These are phyloP conservation scores for Suhomyces chickasaworum DNA, from an alignment of 1,139 yeast species.

Conservation along the genomic window DNA sequence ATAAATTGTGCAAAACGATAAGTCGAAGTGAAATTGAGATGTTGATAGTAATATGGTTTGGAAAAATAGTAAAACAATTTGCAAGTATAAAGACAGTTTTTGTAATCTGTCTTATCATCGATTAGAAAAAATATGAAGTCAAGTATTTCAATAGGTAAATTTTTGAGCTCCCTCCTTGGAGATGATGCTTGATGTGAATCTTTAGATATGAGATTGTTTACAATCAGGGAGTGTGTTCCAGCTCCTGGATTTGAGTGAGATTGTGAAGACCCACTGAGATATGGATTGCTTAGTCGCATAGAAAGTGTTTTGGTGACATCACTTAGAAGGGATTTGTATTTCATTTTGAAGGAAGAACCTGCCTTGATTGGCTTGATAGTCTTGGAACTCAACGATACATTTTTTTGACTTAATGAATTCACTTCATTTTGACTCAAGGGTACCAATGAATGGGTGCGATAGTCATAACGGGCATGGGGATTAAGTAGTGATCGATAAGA, in stretches of 20 bases:
- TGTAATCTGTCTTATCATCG: slow-evolving; percentile 29
- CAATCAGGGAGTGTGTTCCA: slow-evolving; percentile 3
- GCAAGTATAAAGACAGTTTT: slow-evolving; percentile 50
- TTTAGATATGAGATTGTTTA: slow-evolving; percentile 6
- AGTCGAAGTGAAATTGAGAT: slow-evolving; percentile 62
- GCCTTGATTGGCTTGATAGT: slow-evolving; percentile 12
- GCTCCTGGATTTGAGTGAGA: not conserved
- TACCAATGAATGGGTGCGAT: slow-evolving; percentile 41
- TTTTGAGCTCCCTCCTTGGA: slow-evolving; percentile 21
- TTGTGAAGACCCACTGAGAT: slow-evolving; percentile 12
- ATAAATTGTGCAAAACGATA: slow-evolving; percentile 80
- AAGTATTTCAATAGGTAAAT: slow-evolving; percentile 40
- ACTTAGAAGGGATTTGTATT: slow-evolving; percentile 43
- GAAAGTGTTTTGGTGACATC: slow-evolving; percentile 39
- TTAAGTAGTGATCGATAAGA: slow-evolving; percentile 47
- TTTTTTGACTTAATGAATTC: slow-evolving; percentile 18
- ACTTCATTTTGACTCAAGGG: slow-evolving; percentile 42
- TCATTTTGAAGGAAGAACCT: slow-evolving; percentile 37
- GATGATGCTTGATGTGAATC: slow-evolving; percentile 3
- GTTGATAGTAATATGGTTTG: slow-evolving; percentile 54
- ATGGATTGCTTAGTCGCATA: slow-evolving; percentile 25
- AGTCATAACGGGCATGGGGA: slow-evolving; percentile 48
- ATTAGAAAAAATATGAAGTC: slow-evolving; percentile 36
- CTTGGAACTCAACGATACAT: slow-evolving; percentile 19
- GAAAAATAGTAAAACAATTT: slow-evolving; percentile 53